Evolutionary conservation across 805 yeast genomes (phyloP), one percentile per base, ranked within the genome.

Genomic region (Wickerhamiella australiensis): DNA sequence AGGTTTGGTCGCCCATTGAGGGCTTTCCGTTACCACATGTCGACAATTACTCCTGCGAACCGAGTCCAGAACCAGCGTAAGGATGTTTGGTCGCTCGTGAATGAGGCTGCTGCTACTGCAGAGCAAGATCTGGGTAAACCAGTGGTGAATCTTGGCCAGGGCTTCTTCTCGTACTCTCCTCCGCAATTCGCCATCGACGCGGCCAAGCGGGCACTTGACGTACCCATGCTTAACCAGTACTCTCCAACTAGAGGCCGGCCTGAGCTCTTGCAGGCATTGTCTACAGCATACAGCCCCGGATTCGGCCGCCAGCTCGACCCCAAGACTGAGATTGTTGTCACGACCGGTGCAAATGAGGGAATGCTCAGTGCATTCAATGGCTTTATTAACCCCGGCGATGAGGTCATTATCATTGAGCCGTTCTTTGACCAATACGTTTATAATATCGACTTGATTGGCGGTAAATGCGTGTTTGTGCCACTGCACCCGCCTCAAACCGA

Each of bases 341-440:
- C 96, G 42, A 87, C 97, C 1, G 98, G 98, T 50, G 98, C 98
- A 42, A 92, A 92, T 61, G 97, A 92, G 68, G 97, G 96, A 33
- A 84, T 92, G 72, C 73, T 85, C 48, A 68, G 95, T 1, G 78
- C 82, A 3, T 80, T 88, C 62, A 81, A 86, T 52, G 98, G 94
- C 0, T 82, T 87, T 57, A 67, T 92, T 55, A 75, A 84, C 42
- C 76, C 79, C 1, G 96, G 94, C 20, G 98, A 92, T 60, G 98
- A 92, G 65, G 98, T 82, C 22, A 84, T 92, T 64, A 96, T 92
- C 12, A 84, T 92, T 62, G 95, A 90, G 66, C 98, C 98, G 2
- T 92, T 87, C 63, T 92, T 92, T 62, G 98, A 92, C 61, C 98
- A 92, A 67, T 92, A 92, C 67, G 85, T 92, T 56, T 79, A 96